Base-by-base conservation (phyloP, 257 asterid species). In the Perilla frutescens region DNA sequence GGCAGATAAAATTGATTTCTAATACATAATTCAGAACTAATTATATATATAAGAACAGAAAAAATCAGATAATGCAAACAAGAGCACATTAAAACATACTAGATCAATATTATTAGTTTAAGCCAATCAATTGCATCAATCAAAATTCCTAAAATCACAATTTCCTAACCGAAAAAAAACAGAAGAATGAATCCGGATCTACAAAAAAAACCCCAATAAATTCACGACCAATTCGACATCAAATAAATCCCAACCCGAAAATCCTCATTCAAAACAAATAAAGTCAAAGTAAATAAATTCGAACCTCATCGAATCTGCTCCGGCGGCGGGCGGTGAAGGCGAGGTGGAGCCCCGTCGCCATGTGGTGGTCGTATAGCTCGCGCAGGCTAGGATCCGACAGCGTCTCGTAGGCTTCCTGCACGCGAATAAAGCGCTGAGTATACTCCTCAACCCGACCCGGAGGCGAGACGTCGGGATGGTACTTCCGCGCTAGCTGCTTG, bases 401-500 rank as follows among this genome's bases (percentile, higher is more conserved):
- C 44, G 92, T 91, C 65, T 93, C 97, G 71, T 93, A 93, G 4
- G 98, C 98, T 71, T 91, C 93, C 77, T 91, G 96, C 0, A 93
- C 96, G 79, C 71, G 86, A 66, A 93, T 85, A 70, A 93, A 93
- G 74, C 82, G 58, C 76, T 80, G 76, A 1, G 98, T 89, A 13
- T 89, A 83, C 86, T 87, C 93, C 53, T 89, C 86, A 47, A 80
- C 88, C 87, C 85, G 91, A 74, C 41, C 97, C 81, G 98, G 96
- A 1, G 98, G 98, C 7, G 96, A 93, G 0, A 93, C 96, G 75
- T 93, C 98, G 49, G 98, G 98, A 84, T 93, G 98, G 79, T 89
- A 93, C 89, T 87, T 89, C 74, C 95, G 72, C 3, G 96, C 98
- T 8, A 89, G 78, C 83, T 85, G 95, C 82, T 91, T 93, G 78